Conservation (phyloP, 2,329 filamentous ascomycete genomes). For the Exophiala calicioides region DNA sequence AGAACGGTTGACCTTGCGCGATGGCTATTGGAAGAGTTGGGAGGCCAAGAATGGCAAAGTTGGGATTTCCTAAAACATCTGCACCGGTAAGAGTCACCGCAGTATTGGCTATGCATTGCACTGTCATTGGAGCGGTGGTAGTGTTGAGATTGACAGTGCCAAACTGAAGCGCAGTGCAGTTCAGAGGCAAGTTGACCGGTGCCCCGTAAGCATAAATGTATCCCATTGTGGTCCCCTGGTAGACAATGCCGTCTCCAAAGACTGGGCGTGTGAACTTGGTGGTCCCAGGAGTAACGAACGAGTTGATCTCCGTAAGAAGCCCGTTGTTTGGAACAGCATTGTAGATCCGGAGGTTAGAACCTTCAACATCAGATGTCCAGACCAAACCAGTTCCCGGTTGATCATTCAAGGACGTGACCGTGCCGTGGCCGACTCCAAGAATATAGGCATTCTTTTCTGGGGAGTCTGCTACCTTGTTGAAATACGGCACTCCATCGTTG, state of each 20-base stretch:
- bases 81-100: slow-evolving; percentile 37
- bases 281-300: slow-evolving; percentile 31
- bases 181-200: slow-evolving; percentile 45
- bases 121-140: slow-evolving; percentile 33
- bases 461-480: slow-evolving; percentile 37
- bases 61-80: slow-evolving; percentile 34
- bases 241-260: slow-evolving; percentile 33
- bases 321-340: slow-evolving; percentile 33
- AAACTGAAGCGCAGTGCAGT: slow-evolving; percentile 45
- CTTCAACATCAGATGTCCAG: slow-evolving; percentile 36
- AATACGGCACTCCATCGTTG: slow-evolving; percentile 36
- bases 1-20: slow-evolving; percentile 39
- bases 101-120: slow-evolving; percentile 27
- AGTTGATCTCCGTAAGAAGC: slow-evolving; percentile 31
- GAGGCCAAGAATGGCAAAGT: slow-evolving; percentile 43
- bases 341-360: slow-evolving; percentile 32
- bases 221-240: slow-evolving; percentile 30
- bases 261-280: slow-evolving; percentile 34
- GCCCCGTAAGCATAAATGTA: slow-evolving; percentile 36
- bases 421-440: slow-evolving; percentile 39
- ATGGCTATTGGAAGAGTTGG: slow-evolving; percentile 39
- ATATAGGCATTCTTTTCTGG: slow-evolving; percentile 34
- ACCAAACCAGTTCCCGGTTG: slow-evolving; percentile 32
- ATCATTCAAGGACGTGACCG: slow-evolving; percentile 31
- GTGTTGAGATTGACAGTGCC: slow-evolving; percentile 43